A percentile compares a stretch with the other conserved stretches of the same genome.
Evolutionary conservation across 352 stramenopile species (phyloP).

Genomic region (Globisporangium takayamanum): DNA sequence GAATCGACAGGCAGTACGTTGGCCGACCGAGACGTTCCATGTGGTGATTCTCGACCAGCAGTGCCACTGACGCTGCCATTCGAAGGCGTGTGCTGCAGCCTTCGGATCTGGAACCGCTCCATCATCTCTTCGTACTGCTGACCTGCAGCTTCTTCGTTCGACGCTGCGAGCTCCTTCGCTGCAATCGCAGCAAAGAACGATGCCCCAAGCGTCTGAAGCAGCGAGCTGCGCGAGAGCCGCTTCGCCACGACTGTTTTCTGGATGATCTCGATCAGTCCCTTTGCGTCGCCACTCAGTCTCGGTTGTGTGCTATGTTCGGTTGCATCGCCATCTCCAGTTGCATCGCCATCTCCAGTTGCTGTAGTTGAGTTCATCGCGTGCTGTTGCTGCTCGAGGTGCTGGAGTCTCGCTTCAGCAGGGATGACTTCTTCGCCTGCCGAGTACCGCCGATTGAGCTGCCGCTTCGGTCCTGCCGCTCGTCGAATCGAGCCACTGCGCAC

Average conservation of each 20-base stretch:
- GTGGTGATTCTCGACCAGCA: no score
- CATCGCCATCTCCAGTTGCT: no score
- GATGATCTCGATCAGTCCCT: neutral
- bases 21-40: no score
- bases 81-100: no score
- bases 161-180: no score
- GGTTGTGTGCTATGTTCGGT: no score
- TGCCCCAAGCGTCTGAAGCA: neutral
- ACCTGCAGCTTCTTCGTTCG: no score
- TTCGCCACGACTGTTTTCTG: conserved; percentile 2
- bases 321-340: no score
- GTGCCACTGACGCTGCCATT: neutral
- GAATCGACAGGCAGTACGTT: no score
- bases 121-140: conserved; percentile 11
- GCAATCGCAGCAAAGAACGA: no score
- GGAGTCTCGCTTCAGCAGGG: neutral
- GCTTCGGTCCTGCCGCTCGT: neutral
- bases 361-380: no score
- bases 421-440: neutral
- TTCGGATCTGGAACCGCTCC: conserved; percentile 11
- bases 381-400: no score
- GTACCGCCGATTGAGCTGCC: conserved; percentile 2
- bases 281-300: neutral
- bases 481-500: neutral
- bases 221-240: conserved; percentile 3